Conservation (phyloP, 1,284 basidiomycete species). For the Ganoderma boninense region DNA sequence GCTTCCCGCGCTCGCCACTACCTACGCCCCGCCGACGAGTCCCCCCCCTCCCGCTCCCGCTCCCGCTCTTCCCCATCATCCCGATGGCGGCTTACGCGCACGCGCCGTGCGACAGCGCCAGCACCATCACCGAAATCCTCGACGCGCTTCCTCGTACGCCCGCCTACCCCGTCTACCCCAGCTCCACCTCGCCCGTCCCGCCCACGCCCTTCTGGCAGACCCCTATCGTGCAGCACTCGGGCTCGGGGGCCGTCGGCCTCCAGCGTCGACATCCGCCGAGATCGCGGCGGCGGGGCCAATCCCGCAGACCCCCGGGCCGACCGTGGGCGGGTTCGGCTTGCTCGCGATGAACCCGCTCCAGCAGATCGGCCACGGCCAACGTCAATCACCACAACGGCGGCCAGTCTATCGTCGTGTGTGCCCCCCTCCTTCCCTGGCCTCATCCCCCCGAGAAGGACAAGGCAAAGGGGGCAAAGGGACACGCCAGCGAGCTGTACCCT, state of each 20-base stretch:
- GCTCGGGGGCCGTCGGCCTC: conserved; percentile 58
- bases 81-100: conserved; percentile 25
- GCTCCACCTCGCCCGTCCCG: conserved; percentile 51
- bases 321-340: conserved; percentile 45
- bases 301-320: conserved; percentile 66
- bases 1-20: conserved; percentile 55
- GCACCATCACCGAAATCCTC: conserved; percentile 31
- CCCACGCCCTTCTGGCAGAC: conserved; percentile 63
- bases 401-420: conserved; percentile 76
- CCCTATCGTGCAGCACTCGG: conserved; percentile 55
- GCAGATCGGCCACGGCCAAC: conserved; percentile 7
- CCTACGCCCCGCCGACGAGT: conserved; percentile 51
- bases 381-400: too few species aligned
- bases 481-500: conserved; percentile 59
- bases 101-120: conserved; percentile 34
- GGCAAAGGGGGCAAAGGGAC: conserved; percentile 32
- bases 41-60: too few species aligned
- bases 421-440: conserved; percentile 62
- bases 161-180: conserved; percentile 74
- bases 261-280: conserved; percentile 70
- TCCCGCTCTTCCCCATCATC: conserved; percentile 19
- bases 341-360: conserved; percentile 26
- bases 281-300: conserved; percentile 46
- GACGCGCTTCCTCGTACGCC: conserved; percentile 60
- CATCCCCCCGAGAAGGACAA: conserved; percentile 34